Evolutionary conservation across 139 green algal genomes (phyloP), one percentile per base, ranked within the genome.

Genomic region (Chlamydomonas applanata): DNA sequence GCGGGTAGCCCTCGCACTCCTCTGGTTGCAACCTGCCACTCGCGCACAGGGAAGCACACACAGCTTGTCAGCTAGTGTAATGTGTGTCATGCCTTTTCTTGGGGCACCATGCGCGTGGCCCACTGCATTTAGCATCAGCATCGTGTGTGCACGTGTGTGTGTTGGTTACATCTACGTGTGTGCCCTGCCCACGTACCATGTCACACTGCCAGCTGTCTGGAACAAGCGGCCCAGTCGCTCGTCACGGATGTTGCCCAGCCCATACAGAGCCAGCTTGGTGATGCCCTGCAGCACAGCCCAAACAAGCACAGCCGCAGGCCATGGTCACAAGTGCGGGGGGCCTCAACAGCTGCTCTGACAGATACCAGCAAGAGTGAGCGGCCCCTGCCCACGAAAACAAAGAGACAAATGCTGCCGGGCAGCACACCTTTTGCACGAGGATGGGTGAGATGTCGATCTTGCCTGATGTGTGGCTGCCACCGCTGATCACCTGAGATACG

Each of bases 221-320:
- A 99, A 97, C 67, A 97, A 82, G n/a, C 92, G 85, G 20, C 82
- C 89, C 46, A 99, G 85, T 3, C 96, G 84, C 87, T 99, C 94
- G 62, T 99, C 96, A 0, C 94, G 83, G 53, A 99, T 90, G 83
- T 96, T 95, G 35, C 96, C 96, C 34, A 99, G 80, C 1, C 96
- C 96, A 81, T 98, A 99, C 69, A 99, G 72, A 4, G 94, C 95
- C n/a, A 99, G 9, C 45, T 88, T 88, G 11, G 95, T 98, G 27
- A 64, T 44, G 4, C 95, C 93, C 91, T 97, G 88, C 65, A 59
- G 46, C 52, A 75, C 9, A 3, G 20, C 53, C 3, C 4, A 9
- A 11, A 36, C 40, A 32, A 72, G 24, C 65, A 56, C 33, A 16
- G 4, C 11, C 36, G 9, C 19, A 40, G 7, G 33, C 7, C 4